Conservation (phyloP, 1,284 basidiomycete genomes). For the Xerocomus cyaneibrunnescens region DNA sequence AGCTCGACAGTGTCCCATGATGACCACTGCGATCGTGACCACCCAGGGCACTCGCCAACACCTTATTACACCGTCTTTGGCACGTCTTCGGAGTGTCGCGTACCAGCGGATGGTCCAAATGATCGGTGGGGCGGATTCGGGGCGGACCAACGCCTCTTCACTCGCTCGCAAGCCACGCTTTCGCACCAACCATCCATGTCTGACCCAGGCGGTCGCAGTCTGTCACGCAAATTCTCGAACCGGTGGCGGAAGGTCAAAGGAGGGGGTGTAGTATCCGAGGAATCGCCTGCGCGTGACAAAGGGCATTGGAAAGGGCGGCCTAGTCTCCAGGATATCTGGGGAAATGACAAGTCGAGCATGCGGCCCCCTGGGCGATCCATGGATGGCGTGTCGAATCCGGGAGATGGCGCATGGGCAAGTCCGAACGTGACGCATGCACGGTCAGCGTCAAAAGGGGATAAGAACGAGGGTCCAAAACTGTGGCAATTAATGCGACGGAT, state of each 20-base stretch:
- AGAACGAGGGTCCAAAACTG: slow-evolving; percentile 42
- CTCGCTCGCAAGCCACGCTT: background rate
- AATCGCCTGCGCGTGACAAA: slow-evolving; percentile 2
- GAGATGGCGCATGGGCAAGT: slow-evolving; percentile 10
- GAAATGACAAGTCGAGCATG: slow-evolving; percentile 18
- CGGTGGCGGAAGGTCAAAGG: slow-evolving; percentile 40
- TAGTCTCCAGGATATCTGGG: slow-evolving; percentile 38
- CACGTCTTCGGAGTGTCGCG: slow-evolving; percentile 42
- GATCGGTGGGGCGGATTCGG: slow-evolving; percentile 29
- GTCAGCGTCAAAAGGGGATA: slow-evolving; percentile 13
- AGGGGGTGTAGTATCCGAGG: slow-evolving; percentile 19
- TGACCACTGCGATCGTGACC: slow-evolving; percentile 15
- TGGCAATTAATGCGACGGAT: slow-evolving; percentile 72
- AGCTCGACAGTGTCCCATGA: slow-evolving; percentile 8
- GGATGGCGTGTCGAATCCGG: slow-evolving; percentile 12
- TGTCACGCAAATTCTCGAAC: slow-evolving; percentile 42
- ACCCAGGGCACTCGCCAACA: slow-evolving; percentile 21
- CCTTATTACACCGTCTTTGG: slow-evolving; percentile 60
- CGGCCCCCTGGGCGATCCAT: slow-evolving; percentile 15
- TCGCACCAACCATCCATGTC: slow-evolving; percentile 16
- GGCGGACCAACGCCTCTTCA: background rate
- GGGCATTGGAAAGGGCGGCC: slow-evolving; percentile 28
- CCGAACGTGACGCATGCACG: background rate
- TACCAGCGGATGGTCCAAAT: slow-evolving; percentile 45
- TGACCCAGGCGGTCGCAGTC: slow-evolving; percentile 10